Evolutionary conservation across 371 early-diverging fungal species (phyloP).

Genomic region (Mucor ambiguus): DNA sequence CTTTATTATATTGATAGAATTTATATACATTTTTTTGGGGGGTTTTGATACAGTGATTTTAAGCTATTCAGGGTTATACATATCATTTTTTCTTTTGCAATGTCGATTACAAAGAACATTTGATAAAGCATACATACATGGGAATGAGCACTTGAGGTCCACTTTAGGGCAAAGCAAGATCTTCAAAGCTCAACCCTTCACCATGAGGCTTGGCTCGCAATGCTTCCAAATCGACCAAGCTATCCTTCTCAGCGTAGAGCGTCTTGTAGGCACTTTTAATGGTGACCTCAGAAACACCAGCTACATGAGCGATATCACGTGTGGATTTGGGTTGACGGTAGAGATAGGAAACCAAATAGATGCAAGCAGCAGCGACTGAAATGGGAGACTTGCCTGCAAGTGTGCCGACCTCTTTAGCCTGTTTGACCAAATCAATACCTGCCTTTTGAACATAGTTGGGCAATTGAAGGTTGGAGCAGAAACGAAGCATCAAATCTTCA

Average conservation of each 20-base stretch:
- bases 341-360: conserved; percentile 83
- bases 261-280: conserved; percentile 85
- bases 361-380: conserved; percentile 90
- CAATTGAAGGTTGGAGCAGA: conserved; percentile 81
- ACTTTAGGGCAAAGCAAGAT: conserved; percentile 47
- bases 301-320: conserved; percentile 78
- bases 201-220: conserved; percentile 44
- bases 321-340: conserved; percentile 68
- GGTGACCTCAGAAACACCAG: conserved; percentile 91
- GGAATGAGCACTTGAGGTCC: not conserved
- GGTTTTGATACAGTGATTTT: not conserved
- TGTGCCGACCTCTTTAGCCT: conserved; percentile 77
- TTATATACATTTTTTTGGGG: not conserved
- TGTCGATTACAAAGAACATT: no score
- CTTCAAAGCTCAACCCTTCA: conserved; percentile 48
- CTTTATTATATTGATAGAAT: not conserved
- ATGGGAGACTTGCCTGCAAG: conserved; percentile 92
- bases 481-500: conserved; percentile 85
- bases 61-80: not conserved
- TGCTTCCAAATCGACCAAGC: conserved; percentile 58
- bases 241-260: conserved; percentile 63
- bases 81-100: not conserved
- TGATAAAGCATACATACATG: no score
- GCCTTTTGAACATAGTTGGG: conserved; percentile 74
- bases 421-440: conserved; percentile 71